These are phyloP conservation scores for Geotrichum reessii DNA, from an alignment of 1,139 yeast genomes.

Conservation along the genomic window DNA sequence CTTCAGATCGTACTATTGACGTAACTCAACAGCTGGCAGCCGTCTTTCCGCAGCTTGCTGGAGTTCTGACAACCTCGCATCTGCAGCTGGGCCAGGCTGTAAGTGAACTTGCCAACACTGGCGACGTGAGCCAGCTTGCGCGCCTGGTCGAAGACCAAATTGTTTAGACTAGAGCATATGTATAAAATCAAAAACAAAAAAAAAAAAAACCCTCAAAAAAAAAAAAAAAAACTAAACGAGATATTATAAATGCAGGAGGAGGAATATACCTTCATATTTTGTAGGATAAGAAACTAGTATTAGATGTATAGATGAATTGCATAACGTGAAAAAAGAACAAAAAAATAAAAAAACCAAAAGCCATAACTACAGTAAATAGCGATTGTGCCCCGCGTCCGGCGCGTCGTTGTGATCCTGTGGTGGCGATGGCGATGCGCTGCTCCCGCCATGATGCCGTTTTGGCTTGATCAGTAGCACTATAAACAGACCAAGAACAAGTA, in stretches of 20 bases:
- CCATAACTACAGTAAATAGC: background rate
- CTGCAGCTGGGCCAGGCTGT: background rate
- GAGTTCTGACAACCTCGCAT: background rate
- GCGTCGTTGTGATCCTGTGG: conserved; percentile 6
- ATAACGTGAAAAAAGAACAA: too few species aligned
- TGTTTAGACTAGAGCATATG: background rate
- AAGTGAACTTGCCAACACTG: background rate
- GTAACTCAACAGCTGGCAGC: background rate
- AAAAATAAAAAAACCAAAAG: background rate
- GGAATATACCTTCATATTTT: too few species aligned
- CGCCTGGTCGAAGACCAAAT: background rate
- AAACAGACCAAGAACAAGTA: conserved; percentile 67
- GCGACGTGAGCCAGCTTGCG: background rate
- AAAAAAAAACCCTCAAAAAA: background rate
- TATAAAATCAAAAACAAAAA: background rate
- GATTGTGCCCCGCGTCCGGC: background rate
- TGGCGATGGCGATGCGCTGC: conserved; percentile 20
- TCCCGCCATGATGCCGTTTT: conserved; percentile 26
- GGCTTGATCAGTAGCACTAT: conserved; percentile 72
- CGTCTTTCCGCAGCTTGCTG: background rate
- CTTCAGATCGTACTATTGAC: background rate
- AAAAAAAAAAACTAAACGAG: too few species aligned
- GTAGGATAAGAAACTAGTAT: too few species aligned
- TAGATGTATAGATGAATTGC: too few species aligned
- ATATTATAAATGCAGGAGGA: too few species aligned